Base-by-base conservation (phyloP, 2,329 filamentous ascomycete species). In the Sporothrix brasiliensis region DNA sequence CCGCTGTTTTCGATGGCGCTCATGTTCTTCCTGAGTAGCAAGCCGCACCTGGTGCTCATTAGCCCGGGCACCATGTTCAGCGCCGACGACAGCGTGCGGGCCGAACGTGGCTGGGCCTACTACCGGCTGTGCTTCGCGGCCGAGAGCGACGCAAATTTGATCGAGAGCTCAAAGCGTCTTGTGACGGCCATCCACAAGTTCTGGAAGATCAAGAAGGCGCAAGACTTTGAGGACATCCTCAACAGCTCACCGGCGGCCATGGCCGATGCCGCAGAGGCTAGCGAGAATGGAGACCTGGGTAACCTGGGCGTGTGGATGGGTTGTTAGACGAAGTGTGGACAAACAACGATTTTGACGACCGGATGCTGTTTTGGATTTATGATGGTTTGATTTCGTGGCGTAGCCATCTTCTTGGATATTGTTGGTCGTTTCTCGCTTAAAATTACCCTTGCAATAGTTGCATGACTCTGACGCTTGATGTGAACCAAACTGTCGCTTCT, bases 41-140 rank as follows among this genome's bases (percentile, higher is more conserved):
- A 89, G 74, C 91, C 91, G 1, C 88, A 90, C 76, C 82, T 89
- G 6, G 90, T 93, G 11, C 82, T 97, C 11, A 86, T 89, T 0
- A 85, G 86, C 13, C 91, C 92, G 0, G 94, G 94, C 0, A 75
- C 78, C 49, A 90, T 94, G 79, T 97, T 97, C 79, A 86, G 87
- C 65, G 87, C 92, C 0, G 90, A 86, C 0, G 80, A 85, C 0
- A 82, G 88, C 74, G 86, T 94, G 50, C 77, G 79, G 19, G 80
- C 83, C 4, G 80, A 83, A 70, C 82, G 86, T 54, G 90, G 88
- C 2, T 94, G 90, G 88, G 86, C 86, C 74, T 94, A 90, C 78
- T 89, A 89, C 78, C 83, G 94, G 16, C 77, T 97, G 49, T 97
- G 92, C 80, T 97, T 97, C 80, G 93, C 92, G 0, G 92, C 93